Evolutionary conservation across 257 asterid species (phyloP).

Genomic region (Agastache rugosa): DNA sequence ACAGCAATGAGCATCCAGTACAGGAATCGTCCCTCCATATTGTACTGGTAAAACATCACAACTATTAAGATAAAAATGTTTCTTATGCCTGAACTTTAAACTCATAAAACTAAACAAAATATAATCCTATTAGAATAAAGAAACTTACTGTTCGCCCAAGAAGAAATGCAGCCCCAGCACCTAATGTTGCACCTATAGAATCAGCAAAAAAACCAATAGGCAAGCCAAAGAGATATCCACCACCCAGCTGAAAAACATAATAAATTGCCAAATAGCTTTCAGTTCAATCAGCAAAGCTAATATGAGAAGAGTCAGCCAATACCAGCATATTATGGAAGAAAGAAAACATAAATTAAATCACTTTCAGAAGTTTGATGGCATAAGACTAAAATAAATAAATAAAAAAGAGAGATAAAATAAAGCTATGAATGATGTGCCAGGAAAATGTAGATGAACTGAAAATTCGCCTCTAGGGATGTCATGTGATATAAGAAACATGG

Average conservation of each 20-base stretch:
- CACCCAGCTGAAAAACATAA: conserved; percentile 79
- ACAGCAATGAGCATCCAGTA: conserved; percentile 12
- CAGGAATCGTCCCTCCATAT: neutral
- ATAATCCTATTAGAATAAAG: conserved; percentile 4
- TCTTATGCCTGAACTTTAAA: neutral
- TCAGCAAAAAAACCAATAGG: conserved; percentile 96
- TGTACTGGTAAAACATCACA: neutral
- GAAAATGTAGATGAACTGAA: conserved; percentile 3
- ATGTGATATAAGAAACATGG: neutral
- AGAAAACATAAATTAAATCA: conserved; percentile 8
- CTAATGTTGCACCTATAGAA: conserved; percentile 93
- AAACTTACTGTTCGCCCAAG: conserved; percentile 91
- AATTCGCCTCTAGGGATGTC: neutral
- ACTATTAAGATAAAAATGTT: neutral
- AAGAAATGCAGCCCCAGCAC: conserved; percentile 95
- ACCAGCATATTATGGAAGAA: conserved; percentile 18
- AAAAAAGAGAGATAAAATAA: neutral
- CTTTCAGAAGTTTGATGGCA: conserved; percentile 13
- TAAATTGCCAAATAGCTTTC: conserved; percentile 30
- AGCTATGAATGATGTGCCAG: neutral
- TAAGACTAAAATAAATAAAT: neutral
- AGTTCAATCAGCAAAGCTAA: conserved; percentile 23
- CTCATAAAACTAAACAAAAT: conserved; percentile 7
- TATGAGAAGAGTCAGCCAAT: conserved; percentile 18
- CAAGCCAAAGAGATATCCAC: conserved; percentile 98